Conservation (phyloP, 164 flowering plant genomes). For the Brasenia schreberi region DNA sequence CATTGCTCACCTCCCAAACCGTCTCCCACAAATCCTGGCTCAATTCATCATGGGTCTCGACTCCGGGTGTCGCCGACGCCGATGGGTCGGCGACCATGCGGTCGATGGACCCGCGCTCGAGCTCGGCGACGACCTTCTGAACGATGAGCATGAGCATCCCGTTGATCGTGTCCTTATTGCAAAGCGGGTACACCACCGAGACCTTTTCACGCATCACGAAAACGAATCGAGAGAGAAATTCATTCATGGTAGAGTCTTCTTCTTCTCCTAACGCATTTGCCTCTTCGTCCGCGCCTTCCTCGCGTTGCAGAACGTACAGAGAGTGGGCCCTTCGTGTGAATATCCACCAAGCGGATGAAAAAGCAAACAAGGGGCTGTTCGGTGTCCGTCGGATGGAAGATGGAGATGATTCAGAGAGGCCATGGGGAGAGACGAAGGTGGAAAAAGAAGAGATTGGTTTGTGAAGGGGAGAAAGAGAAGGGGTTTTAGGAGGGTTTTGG, state of each 20-base stretch:
- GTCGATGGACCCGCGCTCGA: conserved; percentile 48
- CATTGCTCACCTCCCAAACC: conserved; percentile 66
- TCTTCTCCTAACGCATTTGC: conserved; percentile 6
- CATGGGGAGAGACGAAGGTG: not conserved
- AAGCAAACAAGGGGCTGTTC: not conserved
- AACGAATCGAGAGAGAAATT: conserved; percentile 75
- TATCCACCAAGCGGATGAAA: not conserved
- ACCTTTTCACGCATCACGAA: conserved; percentile 68
- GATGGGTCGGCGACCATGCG: conserved; percentile 20
- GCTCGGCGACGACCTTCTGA: conserved; percentile 51
- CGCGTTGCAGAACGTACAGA: conserved; percentile 4
- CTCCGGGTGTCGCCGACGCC: conserved; percentile 8
- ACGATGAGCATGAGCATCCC: conserved; percentile 67
- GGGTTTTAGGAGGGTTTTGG: not conserved
- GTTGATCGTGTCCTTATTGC: conserved; percentile 54
- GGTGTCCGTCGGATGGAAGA: not conserved
- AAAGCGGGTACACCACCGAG: conserved; percentile 33
- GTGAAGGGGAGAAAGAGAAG: not conserved
- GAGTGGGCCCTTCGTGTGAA: conserved; percentile 18
- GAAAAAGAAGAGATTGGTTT: not conserved
- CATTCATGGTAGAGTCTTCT: conserved; percentile 35
- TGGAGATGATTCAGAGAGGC: not conserved
- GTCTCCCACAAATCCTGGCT: conserved; percentile 84
- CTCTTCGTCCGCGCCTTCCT: conserved; percentile 1
- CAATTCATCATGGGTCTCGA: conserved; percentile 23